Evolutionary conservation across 768 basidiomycete species (phyloP), one percentile per base, ranked within the genome.

Genomic region (Tephrocybe rancida): DNA sequence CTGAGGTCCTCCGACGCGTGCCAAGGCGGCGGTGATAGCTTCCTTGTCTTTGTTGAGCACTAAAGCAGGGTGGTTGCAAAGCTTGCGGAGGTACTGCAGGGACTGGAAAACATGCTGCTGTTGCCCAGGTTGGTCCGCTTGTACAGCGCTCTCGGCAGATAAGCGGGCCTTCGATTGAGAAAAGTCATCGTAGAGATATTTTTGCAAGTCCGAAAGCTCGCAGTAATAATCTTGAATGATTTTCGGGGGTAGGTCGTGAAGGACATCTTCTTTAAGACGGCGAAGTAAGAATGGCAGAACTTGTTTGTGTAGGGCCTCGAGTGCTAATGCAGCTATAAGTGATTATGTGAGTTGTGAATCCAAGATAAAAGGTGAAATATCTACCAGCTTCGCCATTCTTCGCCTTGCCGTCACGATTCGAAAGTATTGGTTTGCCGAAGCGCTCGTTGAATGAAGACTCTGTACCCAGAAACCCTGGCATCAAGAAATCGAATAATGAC

Each of bases 161-260:
- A 74, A 62, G 55, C 77, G 80, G 26, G 88, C 91, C 54, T 84
- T 84, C 5, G 94, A 92, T 64, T 83, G 85, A 1, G 89, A 84
- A 67, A 95, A 98, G 63, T 96, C 90, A 65, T 98, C 97, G 66
- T 98, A 99, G 16, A 99, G 81, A 56, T 85, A 78, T 68, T 94
- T 95, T 73, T 99, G 97, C 18, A 98, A 72, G 0, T 94, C 91
- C 0, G 96, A 98, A 3, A 99, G 81, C 66, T 98, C 96, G 76
- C 95, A 98, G 65, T 98, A 95, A 68, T 98, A 98, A 68, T 99
- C 97, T 70, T 99, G 97, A 52, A 99, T 98, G 69, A 99, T 99
- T 75, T 99, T 98, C 3, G 97, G 97, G 1, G 97, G 97, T 2
- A 99, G 77, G 66, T 99, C 97, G 56, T 92, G 74, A 52, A 99